These are phyloP conservation scores for Xylaria sp. DNA, from an alignment of 2,329 filamentous ascomycete species.

Conservation along the genomic window DNA sequence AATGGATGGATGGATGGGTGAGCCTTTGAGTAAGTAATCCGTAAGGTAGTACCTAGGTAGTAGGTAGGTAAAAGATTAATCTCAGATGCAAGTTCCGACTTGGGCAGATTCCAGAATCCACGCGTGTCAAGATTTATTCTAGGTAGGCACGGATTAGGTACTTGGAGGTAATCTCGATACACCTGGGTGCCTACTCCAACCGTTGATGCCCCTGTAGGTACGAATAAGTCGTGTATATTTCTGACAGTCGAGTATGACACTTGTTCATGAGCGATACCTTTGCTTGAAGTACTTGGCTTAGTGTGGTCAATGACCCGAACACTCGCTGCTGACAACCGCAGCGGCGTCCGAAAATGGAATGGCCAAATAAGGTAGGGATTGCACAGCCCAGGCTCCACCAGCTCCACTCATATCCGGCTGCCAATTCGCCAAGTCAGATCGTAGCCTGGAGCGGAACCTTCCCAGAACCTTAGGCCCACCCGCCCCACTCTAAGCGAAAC, in stretches of 20 bases:
- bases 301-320: background rate
- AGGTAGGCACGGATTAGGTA: background rate
- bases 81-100: background rate
- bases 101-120: background rate
- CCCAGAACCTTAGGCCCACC: no score
- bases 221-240: background rate
- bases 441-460: background rate
- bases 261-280: background rate
- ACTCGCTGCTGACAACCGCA: background rate
- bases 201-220: background rate
- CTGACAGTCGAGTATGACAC: background rate
- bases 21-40: no score
- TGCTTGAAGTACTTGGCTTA: background rate
- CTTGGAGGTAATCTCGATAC: background rate
- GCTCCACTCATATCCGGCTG: background rate
- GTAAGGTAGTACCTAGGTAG: no score
- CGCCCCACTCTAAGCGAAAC: background rate
- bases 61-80: no score
- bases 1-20: background rate
- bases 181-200: background rate
- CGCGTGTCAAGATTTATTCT: constrained; percentile 18
- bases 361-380: background rate
- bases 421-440: background rate
- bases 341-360: background rate
- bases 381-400: background rate